Base-by-base conservation (phyloP, 164 flowering plant species). In the Magnolia changhungtana region DNA sequence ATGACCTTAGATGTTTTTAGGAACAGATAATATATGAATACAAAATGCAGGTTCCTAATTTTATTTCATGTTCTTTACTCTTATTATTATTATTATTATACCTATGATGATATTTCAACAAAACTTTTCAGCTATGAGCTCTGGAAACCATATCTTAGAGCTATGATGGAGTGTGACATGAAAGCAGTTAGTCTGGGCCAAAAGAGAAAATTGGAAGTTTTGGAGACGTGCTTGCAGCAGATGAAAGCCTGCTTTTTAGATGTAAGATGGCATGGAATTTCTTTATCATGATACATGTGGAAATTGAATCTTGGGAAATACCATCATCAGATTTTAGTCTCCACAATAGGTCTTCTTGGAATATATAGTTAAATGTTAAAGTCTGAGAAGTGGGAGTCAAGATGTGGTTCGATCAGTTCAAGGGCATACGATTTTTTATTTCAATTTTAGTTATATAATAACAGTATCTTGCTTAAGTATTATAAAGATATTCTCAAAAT, bases 131-230 rank as follows among this genome's bases (percentile, higher is more conserved):
- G 98, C 80, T 88, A 93, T 83, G 90, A 92, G 76, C 88, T 96
- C 7, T 96, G 99, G 99, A 96, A 96, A 84, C 99, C 99, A 72
- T 78, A 90, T 82, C 96, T 94, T 21, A 90, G 99, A 81, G 84
- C 98, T 63, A 79, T 81, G 83, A 96, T 96, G 99, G 99, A 96
- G 80, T 31, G 82, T 83, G 98, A 92, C 88, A 96, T 94, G 98
- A 94, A 88, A 86, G 93, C 89, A 71, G 98, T 96, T 51, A 90
- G 99, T 78, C 66, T 83, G 31, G 98, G 98, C 49, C 82, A 85
- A 58, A 96, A 94, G 81, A 85, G 85, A 50, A 96, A 91, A 87
- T 78, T 85, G 74, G 98, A 90, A 77, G 93, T 92, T 80, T 80
- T 96, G 84, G 88, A 85, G 71, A 80, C 90, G 76, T 89, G 91